Conservation (phyloP, 2,329 filamentous ascomycete genomes). For the Sclerotinia borealis region DNA sequence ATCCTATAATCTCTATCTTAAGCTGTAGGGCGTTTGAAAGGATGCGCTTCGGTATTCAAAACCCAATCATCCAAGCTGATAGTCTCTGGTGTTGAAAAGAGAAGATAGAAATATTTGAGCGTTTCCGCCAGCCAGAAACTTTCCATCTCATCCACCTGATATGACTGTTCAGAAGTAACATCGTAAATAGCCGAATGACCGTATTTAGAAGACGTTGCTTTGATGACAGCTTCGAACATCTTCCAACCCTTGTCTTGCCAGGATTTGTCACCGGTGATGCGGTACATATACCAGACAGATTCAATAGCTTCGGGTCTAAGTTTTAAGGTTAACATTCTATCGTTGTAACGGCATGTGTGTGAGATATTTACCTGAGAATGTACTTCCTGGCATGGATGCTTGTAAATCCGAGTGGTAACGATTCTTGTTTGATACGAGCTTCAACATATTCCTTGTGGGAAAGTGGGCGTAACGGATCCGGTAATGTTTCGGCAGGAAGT, state of each 20-base stretch:
- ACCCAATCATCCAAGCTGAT: constrained; percentile 63
- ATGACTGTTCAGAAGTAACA: constrained; percentile 42
- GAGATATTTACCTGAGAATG: constrained; percentile 51
- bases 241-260: constrained; percentile 81
- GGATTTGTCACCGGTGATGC: constrained; percentile 69
- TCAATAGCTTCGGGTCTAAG: constrained; percentile 65
- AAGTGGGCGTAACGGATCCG: constrained; percentile 28
- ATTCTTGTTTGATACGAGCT: constrained; percentile 38
- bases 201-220: constrained; percentile 56
- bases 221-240: constrained; percentile 72
- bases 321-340: constrained; percentile 5
- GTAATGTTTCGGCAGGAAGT: constrained; percentile 1
- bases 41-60: constrained; percentile 41
- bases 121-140: constrained; percentile 91
- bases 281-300: constrained; percentile 84
- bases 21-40: constrained; percentile 28
- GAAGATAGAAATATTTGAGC: constrained; percentile 84
- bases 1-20: not conserved
- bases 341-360: constrained; percentile 3
- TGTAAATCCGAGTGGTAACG: constrained; percentile 47
- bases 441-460: constrained; percentile 51
- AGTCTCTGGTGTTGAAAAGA: constrained; percentile 62
- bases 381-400: constrained; percentile 44
- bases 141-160: constrained; percentile 64
- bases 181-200: constrained; percentile 67